Conservation (phyloP, 495 filamentous ascomycete species). For the Penicillium parvum region DNA sequence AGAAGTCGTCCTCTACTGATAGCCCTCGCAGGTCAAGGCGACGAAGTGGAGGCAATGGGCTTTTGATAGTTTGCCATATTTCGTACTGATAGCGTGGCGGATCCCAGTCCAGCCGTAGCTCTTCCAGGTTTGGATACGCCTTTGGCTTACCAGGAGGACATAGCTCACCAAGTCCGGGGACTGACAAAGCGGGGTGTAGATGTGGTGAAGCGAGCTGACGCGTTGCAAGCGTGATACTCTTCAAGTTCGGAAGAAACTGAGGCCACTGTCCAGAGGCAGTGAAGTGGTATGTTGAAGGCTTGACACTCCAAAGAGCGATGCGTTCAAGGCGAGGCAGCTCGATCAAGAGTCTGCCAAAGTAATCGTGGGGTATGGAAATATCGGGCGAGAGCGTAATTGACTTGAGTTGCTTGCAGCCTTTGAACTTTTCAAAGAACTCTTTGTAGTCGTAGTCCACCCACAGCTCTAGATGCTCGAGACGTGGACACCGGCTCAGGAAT, state of each 20-base stretch:
- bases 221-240: conserved; percentile 27
- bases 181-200: neutral
- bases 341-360: conserved; percentile 33
- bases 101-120: conserved; percentile 32
- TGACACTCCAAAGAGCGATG: conserved; percentile 32
- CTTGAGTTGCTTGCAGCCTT: conserved; percentile 34
- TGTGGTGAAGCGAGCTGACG: too few species aligned
- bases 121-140: conserved; percentile 34
- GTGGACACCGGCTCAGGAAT: conserved; percentile 35
- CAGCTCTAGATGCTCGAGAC: conserved; percentile 34
- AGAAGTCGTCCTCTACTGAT: conserved; percentile 12
- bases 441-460: conserved; percentile 15
- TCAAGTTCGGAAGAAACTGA: conserved; percentile 30
- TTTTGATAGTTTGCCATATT: neutral
- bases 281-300: conserved; percentile 6
- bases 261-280: conserved; percentile 24
- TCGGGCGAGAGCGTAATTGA: conserved; percentile 36
- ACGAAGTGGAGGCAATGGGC: conserved; percentile 23
- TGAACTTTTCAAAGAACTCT: conserved; percentile 30
- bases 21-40: conserved; percentile 31
- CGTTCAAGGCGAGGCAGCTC: conserved; percentile 39
- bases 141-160: too few species aligned
- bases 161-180: conserved; percentile 14
- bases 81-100: conserved; percentile 16
- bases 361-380: conserved; percentile 28